Evolutionary conservation across 2,329 filamentous ascomycete genomes (phyloP).

Genomic region (Thelonectria rubi): DNA sequence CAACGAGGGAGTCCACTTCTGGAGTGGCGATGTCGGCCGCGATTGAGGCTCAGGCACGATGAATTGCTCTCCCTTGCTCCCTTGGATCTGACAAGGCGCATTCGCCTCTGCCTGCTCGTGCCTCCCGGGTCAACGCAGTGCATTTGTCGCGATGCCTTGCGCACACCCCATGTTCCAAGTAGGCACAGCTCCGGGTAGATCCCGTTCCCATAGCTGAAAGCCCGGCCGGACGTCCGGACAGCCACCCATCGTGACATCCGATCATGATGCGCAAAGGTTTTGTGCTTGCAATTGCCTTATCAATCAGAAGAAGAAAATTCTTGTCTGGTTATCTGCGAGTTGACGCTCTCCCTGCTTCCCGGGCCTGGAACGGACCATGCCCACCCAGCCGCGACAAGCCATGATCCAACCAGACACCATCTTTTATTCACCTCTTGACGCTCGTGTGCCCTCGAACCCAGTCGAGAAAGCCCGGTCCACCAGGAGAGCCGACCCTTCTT

Average conservation of each 20-base stretch:
- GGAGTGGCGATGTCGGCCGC: slow-evolving; percentile 11
- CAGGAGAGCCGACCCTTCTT: neutral
- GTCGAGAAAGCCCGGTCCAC: slow-evolving; percentile 16
- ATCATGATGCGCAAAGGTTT: neutral
- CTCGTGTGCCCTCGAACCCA: slow-evolving; percentile 23
- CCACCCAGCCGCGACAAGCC: neutral
- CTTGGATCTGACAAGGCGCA: neutral
- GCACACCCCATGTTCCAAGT: slow-evolving; percentile 1
- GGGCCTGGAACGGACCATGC: slow-evolving; percentile 11
- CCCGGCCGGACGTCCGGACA: slow-evolving; percentile 14
- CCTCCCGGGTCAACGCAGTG: neutral
- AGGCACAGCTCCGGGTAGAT: slow-evolving; percentile 21
- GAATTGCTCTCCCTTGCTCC: neutral
- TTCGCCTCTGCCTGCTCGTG: neutral
- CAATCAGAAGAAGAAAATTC: neutral
- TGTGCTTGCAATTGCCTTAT: neutral
- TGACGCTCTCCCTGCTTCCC: neutral
- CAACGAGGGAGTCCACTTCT: slow-evolving; percentile 11
- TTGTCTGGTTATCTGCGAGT: neutral
- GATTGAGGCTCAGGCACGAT: slow-evolving; percentile 7
- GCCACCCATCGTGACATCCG: slow-evolving; percentile 2
- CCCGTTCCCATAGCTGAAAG: slow-evolving; percentile 12
- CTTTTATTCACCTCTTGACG: slow-evolving; percentile 3
- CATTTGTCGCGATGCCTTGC: slow-evolving; percentile 1
- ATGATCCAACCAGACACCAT: slow-evolving; percentile 13